Percentiles rank a stretch among this genome's conserved stretches.
Evolutionary conservation across 495 filamentous ascomycete species (phyloP).

Genomic region (Chaetomium tenue): DNA sequence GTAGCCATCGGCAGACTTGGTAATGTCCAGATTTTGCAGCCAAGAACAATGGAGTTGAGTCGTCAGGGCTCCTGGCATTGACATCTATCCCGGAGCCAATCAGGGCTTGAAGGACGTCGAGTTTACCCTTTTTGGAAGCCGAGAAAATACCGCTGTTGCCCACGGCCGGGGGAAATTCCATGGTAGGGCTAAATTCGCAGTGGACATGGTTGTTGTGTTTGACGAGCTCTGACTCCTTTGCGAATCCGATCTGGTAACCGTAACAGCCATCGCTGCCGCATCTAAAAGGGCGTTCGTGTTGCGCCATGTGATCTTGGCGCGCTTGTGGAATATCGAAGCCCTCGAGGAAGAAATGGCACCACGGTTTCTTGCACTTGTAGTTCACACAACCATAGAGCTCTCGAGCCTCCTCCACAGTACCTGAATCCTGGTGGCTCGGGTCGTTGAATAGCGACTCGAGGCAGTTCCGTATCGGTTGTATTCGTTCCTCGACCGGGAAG

Average conservation of each 20-base stretch:
- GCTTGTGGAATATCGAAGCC: background rate
- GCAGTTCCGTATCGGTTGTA: background rate
- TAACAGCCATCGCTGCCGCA: background rate
- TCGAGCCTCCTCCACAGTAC: background rate
- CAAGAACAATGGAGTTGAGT: background rate
- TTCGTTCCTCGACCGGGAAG: background rate
- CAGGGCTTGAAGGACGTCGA: background rate
- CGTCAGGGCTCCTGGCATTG: background rate
- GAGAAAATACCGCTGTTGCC: background rate
- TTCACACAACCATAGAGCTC: constrained; percentile 1
- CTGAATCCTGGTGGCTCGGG: background rate
- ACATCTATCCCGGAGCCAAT: background rate
- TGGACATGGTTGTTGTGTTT: constrained; percentile 2
- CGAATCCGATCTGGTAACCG: background rate
- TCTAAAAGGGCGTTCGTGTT: constrained; percentile 9
- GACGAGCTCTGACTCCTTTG: background rate
- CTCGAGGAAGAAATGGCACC: background rate
- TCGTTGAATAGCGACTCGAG: background rate
- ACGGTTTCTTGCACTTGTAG: constrained; percentile 7
- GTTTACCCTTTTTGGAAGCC: background rate
- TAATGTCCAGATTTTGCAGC: background rate
- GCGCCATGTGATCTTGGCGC: background rate
- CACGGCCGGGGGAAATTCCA: background rate
- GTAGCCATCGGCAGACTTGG: background rate
- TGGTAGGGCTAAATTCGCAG: background rate